Evolutionary conservation across 305 asterid genomes (phyloP), one percentile per base, ranked within the genome.

Genomic region (Plantago coronopus): DNA sequence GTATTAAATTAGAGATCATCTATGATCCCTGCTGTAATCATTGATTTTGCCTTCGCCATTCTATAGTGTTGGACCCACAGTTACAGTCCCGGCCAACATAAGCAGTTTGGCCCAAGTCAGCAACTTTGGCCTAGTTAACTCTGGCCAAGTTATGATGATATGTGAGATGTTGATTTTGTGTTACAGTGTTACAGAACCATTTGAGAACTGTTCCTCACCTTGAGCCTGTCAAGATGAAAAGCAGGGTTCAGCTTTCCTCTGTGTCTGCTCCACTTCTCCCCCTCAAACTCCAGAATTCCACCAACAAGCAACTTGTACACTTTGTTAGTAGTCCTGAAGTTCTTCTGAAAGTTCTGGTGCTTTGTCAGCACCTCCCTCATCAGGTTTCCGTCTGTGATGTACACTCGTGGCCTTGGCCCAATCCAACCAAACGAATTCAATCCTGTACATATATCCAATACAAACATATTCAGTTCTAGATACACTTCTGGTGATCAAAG

Each of bases 371-470:
- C 78, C 8, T 79, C 82, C 59, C 67, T 79, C 66, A 79, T 71
- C 47, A 70, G 47, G 20, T 79, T 76, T 0, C 81, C 74, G 5
- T 82, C 89, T 7, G 78, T 65, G 27, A 82, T 67, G 53, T 62
- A 66, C 19, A 83, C 66, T n/a, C 81, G 54, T 5, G 86, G 86
- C 48, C 70, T 78, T 44, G 78, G 74, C 57, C 89, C 86, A 19
- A 82, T 71, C 86, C 89, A 83, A 48, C 58, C 69, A 20, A 74
- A 78, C 5, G 81, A 74, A 37, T 74, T 80, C 78, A 80, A 75
- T 21, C 86, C 89, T 83, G 7, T 7, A 7, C n/a, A n/a, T 27
- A 27, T 6, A 12, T 6, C 13, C 40, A 34, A 34, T 2, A 34
- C 40, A 34, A 9, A 34, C 40, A 34, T 2, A 2, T 0, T 7